Percentiles rank a stretch among this genome's conserved stretches.
These are phyloP conservation scores for Ceratobasidium sp. DNA, from an alignment of 1,284 basidiomycete genomes.

Conservation along the genomic window DNA sequence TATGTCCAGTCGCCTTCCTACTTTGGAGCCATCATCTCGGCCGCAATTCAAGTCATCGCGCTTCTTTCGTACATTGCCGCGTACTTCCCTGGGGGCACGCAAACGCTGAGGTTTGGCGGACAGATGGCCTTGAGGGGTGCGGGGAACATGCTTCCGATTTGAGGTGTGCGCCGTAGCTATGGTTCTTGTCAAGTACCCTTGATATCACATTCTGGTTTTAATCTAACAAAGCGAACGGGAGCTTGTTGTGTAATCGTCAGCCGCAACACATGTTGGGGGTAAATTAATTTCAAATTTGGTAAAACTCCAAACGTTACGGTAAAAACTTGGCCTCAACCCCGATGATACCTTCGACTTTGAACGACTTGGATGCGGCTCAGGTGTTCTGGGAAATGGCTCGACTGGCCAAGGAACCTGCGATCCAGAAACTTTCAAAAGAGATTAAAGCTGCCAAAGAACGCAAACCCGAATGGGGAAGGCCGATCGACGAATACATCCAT, in stretches of 20 bases:
- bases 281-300: no score
- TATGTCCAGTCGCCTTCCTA: conserved; percentile 77
- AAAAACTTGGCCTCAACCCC: not conserved
- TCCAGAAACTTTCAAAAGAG: not conserved
- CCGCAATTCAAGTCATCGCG: conserved; percentile 80
- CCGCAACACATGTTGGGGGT: no score
- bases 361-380: not conserved
- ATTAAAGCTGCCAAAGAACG: conserved; percentile 1
- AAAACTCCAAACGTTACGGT: no score
- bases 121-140: conserved; percentile 85
- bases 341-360: not conserved
- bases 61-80: conserved; percentile 88
- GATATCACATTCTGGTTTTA: not conserved
- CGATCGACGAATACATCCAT: conserved; percentile 7
- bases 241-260: no score
- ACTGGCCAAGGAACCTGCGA: not conserved
- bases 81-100: conserved; percentile 88
- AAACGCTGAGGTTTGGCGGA: conserved; percentile 84
- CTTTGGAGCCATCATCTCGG: conserved; percentile 82
- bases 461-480: conserved; percentile 27
- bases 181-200: not conserved
- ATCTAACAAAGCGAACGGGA: no score
- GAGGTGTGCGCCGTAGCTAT: conserved; percentile 45
- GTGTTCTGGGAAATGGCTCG: not conserved
- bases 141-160: conserved; percentile 80